Conservation (phyloP, 371 early-diverging fungal genomes). For the Mucor mucedo region DNA sequence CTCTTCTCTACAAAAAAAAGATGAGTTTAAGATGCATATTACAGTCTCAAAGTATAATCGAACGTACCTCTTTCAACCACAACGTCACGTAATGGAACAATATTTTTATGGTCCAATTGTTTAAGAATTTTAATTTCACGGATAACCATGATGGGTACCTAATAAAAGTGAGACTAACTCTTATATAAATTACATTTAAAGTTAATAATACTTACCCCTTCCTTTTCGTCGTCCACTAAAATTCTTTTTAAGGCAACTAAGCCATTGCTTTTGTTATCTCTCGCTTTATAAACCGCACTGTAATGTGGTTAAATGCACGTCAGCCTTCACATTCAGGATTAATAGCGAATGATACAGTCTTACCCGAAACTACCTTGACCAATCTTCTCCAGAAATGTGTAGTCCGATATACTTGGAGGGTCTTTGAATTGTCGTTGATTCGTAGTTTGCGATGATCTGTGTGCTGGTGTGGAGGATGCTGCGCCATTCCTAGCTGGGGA, state of each 20-base stretch:
- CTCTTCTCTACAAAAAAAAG: constrained; percentile 45
- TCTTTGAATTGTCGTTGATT: constrained; percentile 46
- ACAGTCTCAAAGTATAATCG: constrained; percentile 12
- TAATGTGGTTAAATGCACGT: not conserved
- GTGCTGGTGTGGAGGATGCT: constrained; percentile 24
- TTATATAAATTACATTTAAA: not conserved
- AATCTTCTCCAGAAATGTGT: constrained; percentile 76
- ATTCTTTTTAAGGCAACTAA: constrained; percentile 91
- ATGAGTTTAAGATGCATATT: not conserved
- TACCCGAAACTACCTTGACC: constrained; percentile 98
- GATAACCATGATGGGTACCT: constrained; percentile 94
- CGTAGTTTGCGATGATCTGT: constrained; percentile 17
- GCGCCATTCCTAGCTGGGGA: constrained; percentile 25
- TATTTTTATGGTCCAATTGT: constrained; percentile 81
- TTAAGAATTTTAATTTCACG: constrained; percentile 95
- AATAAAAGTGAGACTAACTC: not conserved
- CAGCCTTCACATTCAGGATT: not conserved
- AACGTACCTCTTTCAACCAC: constrained; percentile 66
- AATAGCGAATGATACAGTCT: not conserved
- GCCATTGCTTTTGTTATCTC: constrained; percentile 70
- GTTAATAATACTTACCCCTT: constrained; percentile 68
- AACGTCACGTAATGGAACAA: constrained; percentile 86
- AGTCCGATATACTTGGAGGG: constrained; percentile 72
- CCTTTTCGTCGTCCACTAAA: constrained; percentile 90
- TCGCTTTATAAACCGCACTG: constrained; percentile 90